Base-by-base conservation (phyloP, 352 stramenopile species). In the Phytophthora aleatoria region DNA sequence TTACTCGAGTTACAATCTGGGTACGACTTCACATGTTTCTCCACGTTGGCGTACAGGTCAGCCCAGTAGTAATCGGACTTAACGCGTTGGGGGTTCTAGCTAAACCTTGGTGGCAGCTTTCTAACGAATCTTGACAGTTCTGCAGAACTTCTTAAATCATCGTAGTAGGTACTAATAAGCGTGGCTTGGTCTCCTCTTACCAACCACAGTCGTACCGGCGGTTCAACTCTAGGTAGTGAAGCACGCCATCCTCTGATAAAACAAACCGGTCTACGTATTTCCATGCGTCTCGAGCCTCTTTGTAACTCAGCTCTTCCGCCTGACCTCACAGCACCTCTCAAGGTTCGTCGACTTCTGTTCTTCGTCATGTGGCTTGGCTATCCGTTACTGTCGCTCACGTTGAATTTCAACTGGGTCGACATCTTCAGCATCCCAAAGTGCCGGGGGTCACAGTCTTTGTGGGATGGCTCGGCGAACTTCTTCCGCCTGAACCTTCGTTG, bases 41-140 rank as follows among this genome's bases (percentile, higher is more conserved):
- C 42, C 9, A 47, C 57, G 13, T 64, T 48, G 0, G 49, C 42
- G 12, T 65, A 65, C 2, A 64, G 11, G 1, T 48, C 48, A 3
- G 39, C 24, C 48, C 57, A 64, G 20, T 64, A 58, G 20, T 41
- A 65, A 3, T 59, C 57, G 1, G 7, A 6, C 35, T 42, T 58
- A 8, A 58, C 57, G 26, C 57, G n/a, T 2, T 59, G 49, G 24
- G 26, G 59, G 28, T 54, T 27, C 57, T 49, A 1, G 36, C 26
- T 8, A 49, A 6, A 31, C 42, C 42, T 31, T 45, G 39, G 16
- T 49, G 24, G 3, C 49, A 41, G 10, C 41, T 39, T 53, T 65
- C 39, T 5, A 65, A 8, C 1, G 49, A 52, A 12, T 64, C 30
- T 4, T 57, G 48, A 13, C 38, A 57, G n/a, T 20, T 64, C 5